These are phyloP conservation scores for Mytilinidion resinicola DNA, from an alignment of 495 filamentous ascomycete species.

Conservation along the genomic window DNA sequence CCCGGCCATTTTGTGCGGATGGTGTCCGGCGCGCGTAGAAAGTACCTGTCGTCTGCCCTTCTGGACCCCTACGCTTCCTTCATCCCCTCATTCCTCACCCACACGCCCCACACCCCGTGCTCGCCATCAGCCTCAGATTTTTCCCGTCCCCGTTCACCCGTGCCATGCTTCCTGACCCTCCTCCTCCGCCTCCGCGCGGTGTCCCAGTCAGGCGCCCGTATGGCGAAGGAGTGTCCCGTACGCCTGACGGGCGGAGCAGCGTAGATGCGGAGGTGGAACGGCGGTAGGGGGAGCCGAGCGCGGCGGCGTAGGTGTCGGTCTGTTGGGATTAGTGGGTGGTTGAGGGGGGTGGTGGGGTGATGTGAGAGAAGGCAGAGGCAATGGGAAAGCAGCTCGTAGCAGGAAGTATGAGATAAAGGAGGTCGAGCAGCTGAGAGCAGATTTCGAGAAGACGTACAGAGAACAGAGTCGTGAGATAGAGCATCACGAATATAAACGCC, in stretches of 20 bases:
- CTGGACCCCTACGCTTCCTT: no score
- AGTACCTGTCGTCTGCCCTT: neutral
- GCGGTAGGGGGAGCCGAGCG: neutral
- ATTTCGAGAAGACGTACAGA: neutral
- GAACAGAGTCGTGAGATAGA: neutral
- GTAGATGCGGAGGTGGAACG: neutral
- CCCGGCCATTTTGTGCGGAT: no score
- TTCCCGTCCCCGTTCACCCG: neutral
- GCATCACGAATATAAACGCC: neutral
- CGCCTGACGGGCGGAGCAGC: neutral
- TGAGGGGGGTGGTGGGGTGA: no score
- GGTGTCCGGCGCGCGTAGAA: no score
- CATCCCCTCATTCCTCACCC: no score
- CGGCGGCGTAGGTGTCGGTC: neutral
- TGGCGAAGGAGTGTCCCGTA: neutral
- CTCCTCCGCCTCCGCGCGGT: neutral
- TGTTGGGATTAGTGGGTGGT: no score
- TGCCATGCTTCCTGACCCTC: neutral
- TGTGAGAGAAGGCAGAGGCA: no score
- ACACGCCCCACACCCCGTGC: neutral
- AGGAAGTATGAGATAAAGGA: no score
- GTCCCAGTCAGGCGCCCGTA: neutral
- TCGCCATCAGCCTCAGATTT: neutral
- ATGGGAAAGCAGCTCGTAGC: no score
- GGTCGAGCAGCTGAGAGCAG: no score